Percentiles rank a stretch among this genome's conserved stretches.
Evolutionary conservation across 2,329 filamentous ascomycete species (phyloP).

Genomic region (Podosphaera fusca): DNA sequence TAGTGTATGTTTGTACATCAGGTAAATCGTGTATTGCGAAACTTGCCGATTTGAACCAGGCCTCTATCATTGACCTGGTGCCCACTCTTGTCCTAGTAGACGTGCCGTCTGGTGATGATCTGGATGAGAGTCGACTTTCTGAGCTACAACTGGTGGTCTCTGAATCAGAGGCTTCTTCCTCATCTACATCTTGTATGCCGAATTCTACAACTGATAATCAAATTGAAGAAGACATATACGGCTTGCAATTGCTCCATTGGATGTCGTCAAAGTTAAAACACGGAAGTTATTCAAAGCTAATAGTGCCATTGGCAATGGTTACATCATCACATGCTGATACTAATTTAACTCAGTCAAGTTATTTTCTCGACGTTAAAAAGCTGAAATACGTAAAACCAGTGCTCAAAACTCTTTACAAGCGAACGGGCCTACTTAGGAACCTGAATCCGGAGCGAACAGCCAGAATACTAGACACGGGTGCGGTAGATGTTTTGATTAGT

Average conservation of each 20-base stretch:
- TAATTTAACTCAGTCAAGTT: not conserved
- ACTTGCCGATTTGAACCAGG: constrained; percentile 26
- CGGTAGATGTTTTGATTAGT: constrained; percentile 62
- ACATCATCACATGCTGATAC: constrained; percentile 14
- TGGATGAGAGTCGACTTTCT: not conserved
- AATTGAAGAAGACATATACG: constrained; percentile 21
- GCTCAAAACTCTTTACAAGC: not conserved
- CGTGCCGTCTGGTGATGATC: constrained; percentile 22
- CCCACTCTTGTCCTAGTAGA: constrained; percentile 33
- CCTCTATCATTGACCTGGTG: constrained; percentile 21
- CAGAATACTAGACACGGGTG: constrained; percentile 64
- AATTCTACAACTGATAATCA: constrained; percentile 15
- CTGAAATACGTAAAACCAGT: no score
- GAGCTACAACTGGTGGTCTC: not conserved
- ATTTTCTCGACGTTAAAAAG: no score
- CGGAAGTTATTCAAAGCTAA: constrained; percentile 23
- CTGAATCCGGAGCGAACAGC: constrained; percentile 30
- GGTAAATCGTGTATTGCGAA: constrained; percentile 28
- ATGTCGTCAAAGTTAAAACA: constrained; percentile 26
- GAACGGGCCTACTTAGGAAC: constrained; percentile 16
- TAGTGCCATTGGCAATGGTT: constrained; percentile 23
- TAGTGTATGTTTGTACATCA: constrained; percentile 30
- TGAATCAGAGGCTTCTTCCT: not conserved
- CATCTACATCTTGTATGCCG: not conserved
- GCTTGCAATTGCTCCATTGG: constrained; percentile 23